Evolutionary conservation across 2,329 filamentous ascomycete species (phyloP), one percentile per base, ranked within the genome.

Genomic region (Tolypocladium ovalisporum): DNA sequence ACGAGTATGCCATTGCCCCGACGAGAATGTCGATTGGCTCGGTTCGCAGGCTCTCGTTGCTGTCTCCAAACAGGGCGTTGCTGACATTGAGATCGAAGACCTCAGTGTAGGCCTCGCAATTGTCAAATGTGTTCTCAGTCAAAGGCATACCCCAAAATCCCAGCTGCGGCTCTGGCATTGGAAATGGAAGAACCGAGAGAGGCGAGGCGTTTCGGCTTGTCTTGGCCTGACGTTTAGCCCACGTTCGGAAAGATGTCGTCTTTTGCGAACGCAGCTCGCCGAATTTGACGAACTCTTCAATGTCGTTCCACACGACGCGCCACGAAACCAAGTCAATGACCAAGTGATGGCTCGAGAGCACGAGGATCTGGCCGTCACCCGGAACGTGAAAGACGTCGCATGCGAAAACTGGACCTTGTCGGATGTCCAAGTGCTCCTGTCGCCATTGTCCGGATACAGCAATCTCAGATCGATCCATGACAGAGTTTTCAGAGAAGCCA

Each of bases 251-350:
- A 0, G 67, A 60, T 59, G 40, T 44, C 36, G 27, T 58, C n/a
- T 63, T 63, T 7, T 63, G 61, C 12, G 34, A 60, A 56, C 17
- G 29, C 32, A 35, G 58, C 57, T 54, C 53, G 56, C 32, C 59
- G 15, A 39, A 35, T 1, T 27, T 52, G 3, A 64, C n/a, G 15
- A 56, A 42, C 7, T 62, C 55, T 29, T 63, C 58, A 22, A 65
- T 52, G 8, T 65, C 60, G 13, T 57, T 39, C 53, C 58, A 57
- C 2, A 65, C 29, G 12, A 64, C 78, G 10, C 78, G 75, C 52
- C 77, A 80, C 24, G 78, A 80, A 59, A 79, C 79, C 62, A 80
- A 76, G 62, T 79, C 76, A 37, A 67, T 61, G 22, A 65, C 60
- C 2, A 63, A 39, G 39, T 65, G 62, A 52, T 65, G 63, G 9